Percentiles rank a stretch among this genome's conserved stretches.
Evolutionary conservation across 2,329 filamentous ascomycete species (phyloP).

Genomic region (Epichloe sibirici): DNA sequence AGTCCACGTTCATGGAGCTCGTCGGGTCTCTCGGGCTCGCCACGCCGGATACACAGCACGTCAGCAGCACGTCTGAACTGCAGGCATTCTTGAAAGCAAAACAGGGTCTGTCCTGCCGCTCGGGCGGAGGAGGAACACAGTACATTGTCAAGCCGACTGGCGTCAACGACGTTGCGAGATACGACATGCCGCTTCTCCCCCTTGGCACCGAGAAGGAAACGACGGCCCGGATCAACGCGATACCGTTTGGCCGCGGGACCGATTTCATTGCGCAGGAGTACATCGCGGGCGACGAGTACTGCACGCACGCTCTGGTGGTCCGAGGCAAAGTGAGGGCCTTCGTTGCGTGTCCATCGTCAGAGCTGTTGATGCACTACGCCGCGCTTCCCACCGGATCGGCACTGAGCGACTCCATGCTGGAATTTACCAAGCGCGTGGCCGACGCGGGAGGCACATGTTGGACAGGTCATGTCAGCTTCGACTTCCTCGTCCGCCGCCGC

Average conservation of each 20-base stretch:
- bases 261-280: conserved; percentile 55
- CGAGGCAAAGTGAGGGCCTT: conserved; percentile 52
- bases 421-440: conserved; percentile 50
- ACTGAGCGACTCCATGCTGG: conserved; percentile 47
- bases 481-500: not conserved
- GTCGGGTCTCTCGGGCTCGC: conserved; percentile 40
- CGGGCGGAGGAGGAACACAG: conserved; percentile 19
- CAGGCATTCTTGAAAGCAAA: conserved; percentile 35
- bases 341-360: conserved; percentile 50
- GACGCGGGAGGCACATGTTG: conserved; percentile 28
- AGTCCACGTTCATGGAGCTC: conserved; percentile 51
- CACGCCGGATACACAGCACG: conserved; percentile 38
- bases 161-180: conserved; percentile 46
- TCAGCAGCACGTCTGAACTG: conserved; percentile 40
- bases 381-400: conserved; percentile 41
- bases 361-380: conserved; percentile 54
- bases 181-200: conserved; percentile 54
- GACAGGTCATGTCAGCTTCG: conserved; percentile 1
- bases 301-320: conserved; percentile 59
- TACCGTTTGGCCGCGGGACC: conserved; percentile 34
- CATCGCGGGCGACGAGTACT: conserved; percentile 50
- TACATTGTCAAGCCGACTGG: conserved; percentile 58
- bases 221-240: conserved; percentile 35
- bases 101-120: conserved; percentile 10
- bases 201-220: conserved; percentile 40